Conservation (phyloP, 371 early-diverging fungal genomes). For the Mortierella sp. region DNA sequence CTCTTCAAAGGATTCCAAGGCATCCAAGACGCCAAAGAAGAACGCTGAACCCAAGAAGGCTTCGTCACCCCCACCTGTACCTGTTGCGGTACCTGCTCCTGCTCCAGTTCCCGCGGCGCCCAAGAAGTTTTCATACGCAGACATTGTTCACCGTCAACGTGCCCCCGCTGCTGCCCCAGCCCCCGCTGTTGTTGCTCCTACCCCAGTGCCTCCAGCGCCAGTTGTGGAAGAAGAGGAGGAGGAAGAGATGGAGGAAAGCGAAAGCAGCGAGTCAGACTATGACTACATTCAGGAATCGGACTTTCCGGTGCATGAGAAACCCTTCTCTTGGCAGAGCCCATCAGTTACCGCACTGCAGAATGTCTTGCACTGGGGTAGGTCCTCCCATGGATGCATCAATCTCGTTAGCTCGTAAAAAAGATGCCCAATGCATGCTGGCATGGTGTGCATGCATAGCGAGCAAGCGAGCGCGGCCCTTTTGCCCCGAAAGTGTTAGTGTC, state of each 20-base stretch:
- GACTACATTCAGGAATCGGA: slow-evolving; percentile 10
- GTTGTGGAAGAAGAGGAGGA: neutral
- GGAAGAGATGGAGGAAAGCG: neutral
- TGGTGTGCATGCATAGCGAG: neutral
- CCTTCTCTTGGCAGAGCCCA: slow-evolving; percentile 33
- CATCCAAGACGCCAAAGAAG: neutral
- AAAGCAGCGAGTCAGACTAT: slow-evolving; percentile 12
- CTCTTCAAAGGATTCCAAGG: neutral
- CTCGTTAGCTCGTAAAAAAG: slow-evolving; percentile 29
- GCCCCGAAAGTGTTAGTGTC: neutral
- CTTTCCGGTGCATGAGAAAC: slow-evolving; percentile 4
- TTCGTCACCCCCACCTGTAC: neutral
- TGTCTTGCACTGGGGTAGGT: slow-evolving; percentile 48
- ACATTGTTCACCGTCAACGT: slow-evolving; percentile 10
- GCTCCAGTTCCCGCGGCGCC: neutral
- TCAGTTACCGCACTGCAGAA: slow-evolving; percentile 23
- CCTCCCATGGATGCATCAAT: slow-evolving; percentile 43
- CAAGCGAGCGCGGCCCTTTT: neutral
- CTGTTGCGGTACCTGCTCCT: neutral
- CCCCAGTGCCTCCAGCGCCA: neutral
- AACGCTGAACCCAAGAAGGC: neutral
- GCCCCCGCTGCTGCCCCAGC: neutral
- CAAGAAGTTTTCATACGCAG: slow-evolving; percentile 36
- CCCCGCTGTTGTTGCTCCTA: neutral
- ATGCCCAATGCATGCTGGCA: neutral